Evolutionary conservation across 805 yeast species (phyloP).

Genomic region (Myxozyma geophila): DNA sequence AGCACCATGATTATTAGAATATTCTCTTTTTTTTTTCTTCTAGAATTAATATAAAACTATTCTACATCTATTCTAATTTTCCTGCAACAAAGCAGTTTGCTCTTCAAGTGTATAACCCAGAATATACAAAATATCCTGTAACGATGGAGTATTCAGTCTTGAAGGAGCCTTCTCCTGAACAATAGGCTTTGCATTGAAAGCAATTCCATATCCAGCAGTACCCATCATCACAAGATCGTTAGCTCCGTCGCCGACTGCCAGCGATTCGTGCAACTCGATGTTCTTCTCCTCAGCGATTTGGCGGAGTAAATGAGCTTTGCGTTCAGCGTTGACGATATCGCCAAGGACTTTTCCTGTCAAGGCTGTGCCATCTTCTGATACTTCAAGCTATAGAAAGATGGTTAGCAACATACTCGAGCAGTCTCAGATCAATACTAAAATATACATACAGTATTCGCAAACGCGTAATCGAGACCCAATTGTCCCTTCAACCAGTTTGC

Average conservation of each 20-base stretch:
- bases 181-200: conserved; percentile 96
- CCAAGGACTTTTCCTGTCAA: conserved; percentile 82
- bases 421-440: background rate
- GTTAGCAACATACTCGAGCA: background rate
- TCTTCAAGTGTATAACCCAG: conserved; percentile 72
- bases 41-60: background rate
- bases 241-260: conserved; percentile 68
- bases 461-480: conserved; percentile 81
- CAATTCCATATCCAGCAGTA: conserved; percentile 89
- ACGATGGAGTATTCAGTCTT: conserved; percentile 71
- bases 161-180: conserved; percentile 84
- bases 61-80: background rate
- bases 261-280: conserved; percentile 50
- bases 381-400: conserved; percentile 43
- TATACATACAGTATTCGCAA: conserved; percentile 62
- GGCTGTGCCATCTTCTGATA: conserved; percentile 48
- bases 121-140: conserved; percentile 78
- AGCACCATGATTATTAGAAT: conserved; percentile 31
- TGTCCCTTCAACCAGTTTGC: conserved; percentile 73
- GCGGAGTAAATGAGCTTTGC: conserved; percentile 73
- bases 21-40: background rate
- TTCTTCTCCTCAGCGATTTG: conserved; percentile 62
- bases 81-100: conserved; percentile 46
- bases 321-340: conserved; percentile 80
- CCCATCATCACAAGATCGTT: conserved; percentile 93